These are phyloP conservation scores for Trichoderma arundinaceum DNA, from an alignment of 2,329 filamentous ascomycete species.

Conservation along the genomic window DNA sequence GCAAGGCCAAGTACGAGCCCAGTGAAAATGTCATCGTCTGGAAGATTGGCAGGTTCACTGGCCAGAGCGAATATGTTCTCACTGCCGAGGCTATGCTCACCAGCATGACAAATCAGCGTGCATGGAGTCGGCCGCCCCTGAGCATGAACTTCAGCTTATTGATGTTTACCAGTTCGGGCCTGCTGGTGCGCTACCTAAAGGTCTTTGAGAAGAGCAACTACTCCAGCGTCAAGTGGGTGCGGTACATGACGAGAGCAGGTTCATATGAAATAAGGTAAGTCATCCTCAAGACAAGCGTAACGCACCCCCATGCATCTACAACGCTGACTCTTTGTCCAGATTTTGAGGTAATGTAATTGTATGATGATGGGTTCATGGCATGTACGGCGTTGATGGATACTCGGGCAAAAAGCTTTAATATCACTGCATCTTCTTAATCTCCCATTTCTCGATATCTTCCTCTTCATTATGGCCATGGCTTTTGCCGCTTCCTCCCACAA, in stretches of 20 bases:
- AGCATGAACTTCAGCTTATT: conserved; percentile 91
- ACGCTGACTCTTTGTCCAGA: conserved; percentile 38
- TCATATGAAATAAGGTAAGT: conserved; percentile 92
- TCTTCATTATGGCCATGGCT: background rate
- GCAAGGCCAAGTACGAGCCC: conserved; percentile 98
- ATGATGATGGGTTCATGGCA: conserved; percentile 30
- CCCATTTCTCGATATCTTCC: background rate
- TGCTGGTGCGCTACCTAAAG: conserved; percentile 93
- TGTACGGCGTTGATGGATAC: conserved; percentile 34
- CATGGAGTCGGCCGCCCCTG: conserved; percentile 91
- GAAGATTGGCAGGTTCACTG: conserved; percentile 98
- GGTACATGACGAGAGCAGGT: conserved; percentile 97
- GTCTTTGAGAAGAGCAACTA: conserved; percentile 99
- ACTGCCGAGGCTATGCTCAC: conserved; percentile 92
- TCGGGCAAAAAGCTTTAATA: conserved; percentile 31
- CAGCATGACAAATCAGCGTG: conserved; percentile 97
- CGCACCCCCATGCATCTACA: background rate
- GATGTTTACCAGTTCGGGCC: conserved; percentile 96
- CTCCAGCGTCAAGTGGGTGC: conserved; percentile 97
- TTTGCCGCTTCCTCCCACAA: background rate
- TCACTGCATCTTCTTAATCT: conserved; percentile 27
- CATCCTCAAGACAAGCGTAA: background rate
- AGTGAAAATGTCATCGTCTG: conserved; percentile 98
- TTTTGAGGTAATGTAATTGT: conserved; percentile 41
- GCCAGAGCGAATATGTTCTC: conserved; percentile 95